Conservation (phyloP, 2,329 filamentous ascomycete species). For the Sclerotinia sclerotiorum region DNA sequence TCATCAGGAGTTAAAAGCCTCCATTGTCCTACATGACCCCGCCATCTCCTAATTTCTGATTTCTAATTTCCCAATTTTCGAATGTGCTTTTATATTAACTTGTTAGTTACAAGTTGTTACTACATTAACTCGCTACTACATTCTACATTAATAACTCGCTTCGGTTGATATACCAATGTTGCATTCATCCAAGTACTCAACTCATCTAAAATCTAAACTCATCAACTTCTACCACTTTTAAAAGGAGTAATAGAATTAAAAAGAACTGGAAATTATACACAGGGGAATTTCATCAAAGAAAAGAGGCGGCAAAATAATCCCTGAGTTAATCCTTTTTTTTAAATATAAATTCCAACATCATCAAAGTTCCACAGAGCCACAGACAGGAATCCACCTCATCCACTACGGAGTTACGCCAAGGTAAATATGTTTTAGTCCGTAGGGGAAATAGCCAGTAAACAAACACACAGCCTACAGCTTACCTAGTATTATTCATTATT, state of each 20-base stretch:
- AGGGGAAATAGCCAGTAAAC: constrained; percentile 2
- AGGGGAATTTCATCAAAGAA: neutral
- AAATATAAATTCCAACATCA: constrained; percentile 11
- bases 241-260: neutral
- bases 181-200: neutral
- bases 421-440: neutral
- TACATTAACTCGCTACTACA: neutral
- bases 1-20: neutral
- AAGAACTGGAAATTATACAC: neutral
- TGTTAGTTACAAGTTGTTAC: no score
- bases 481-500: neutral
- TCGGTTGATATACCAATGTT: neutral
- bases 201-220: neutral
- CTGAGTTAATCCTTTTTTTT: constrained; percentile 10
- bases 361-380: constrained; percentile 10
- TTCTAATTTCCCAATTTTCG: neutral
- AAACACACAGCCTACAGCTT: neutral
- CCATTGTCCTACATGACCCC: neutral
- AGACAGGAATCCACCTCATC: neutral
- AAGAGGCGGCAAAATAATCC: constrained; percentile 13
- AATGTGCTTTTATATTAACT: neutral
- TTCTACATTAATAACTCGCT: no score
- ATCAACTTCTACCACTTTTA: neutral
- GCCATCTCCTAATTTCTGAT: neutral
- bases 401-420: constrained; percentile 9